Conservation (phyloP, 2,329 filamentous ascomycete species). For the Nemania bipapillata region DNA sequence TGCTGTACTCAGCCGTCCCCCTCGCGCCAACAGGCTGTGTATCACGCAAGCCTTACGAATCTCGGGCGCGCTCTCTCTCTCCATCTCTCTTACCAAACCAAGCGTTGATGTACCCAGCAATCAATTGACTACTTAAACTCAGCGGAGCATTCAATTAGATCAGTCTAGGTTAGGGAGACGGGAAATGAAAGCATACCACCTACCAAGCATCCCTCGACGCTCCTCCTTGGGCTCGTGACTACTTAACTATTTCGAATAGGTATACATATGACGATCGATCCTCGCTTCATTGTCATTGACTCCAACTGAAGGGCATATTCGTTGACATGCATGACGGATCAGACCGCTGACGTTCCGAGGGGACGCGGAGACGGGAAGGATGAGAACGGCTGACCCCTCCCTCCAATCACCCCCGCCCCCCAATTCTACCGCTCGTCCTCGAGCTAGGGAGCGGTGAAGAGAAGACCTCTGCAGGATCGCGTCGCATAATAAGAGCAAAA, state of each 20-base stretch:
- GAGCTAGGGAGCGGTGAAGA: constrained; percentile 32
- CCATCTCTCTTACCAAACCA: neutral
- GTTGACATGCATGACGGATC: constrained; percentile 28
- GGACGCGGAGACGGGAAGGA: constrained; percentile 33
- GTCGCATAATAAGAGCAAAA: constrained; percentile 30
- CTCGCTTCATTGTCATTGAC: neutral
- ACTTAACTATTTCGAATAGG: neutral
- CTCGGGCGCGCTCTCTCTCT: too few relatives aligned
- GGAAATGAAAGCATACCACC: neutral
- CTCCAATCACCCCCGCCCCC: neutral
- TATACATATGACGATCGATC: neutral
- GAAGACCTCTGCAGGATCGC: constrained; percentile 21
- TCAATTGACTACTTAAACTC: too few relatives aligned
- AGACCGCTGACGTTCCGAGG: constrained; percentile 31
- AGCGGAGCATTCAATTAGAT: constrained; percentile 1
- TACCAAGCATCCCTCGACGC: neutral
- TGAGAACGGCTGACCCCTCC: constrained; percentile 25
- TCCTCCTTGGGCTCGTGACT: neutral
- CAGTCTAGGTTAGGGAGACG: neutral
- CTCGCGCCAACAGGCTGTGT: neutral
- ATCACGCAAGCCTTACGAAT: neutral
- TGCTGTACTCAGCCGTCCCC: neutral
- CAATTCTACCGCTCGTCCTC: constrained; percentile 5
- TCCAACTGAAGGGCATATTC: constrained; percentile 2
- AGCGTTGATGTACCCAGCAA: too few relatives aligned